A percentile compares a stretch with the other conserved stretches of the same genome.
Evolutionary conservation across 306 rosid species (phyloP).

Genomic region (Vigna unguiculata): DNA sequence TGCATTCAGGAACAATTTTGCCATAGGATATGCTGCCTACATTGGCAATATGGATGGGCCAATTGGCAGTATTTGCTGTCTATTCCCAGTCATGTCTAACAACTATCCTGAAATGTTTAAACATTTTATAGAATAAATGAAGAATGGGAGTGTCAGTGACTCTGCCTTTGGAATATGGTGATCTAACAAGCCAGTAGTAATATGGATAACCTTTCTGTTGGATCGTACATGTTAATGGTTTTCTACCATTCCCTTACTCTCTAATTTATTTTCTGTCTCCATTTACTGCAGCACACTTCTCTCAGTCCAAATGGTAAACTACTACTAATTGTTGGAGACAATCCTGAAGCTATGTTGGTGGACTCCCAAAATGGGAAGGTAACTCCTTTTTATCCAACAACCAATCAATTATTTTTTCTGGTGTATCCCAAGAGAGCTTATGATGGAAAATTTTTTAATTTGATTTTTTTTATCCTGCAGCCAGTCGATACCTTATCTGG

Average conservation of each 20-base stretch:
- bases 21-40: conserved; percentile 22
- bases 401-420: not conserved
- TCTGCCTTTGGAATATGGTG: conserved; percentile 1
- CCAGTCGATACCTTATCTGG: conserved; percentile 58
- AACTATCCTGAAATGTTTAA: not conserved
- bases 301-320: conserved; percentile 75
- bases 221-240: not conserved
- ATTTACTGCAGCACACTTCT: conserved; percentile 69
- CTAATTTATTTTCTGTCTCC: conserved; percentile 18
- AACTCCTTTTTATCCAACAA: conserved; percentile 19
- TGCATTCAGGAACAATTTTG: conserved; percentile 11
- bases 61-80: conserved; percentile 14
- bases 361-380: conserved; percentile 92
- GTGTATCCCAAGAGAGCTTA: conserved; percentile 19
- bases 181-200: conserved; percentile 5
- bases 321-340: conserved; percentile 77
- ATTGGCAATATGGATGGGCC: not conserved
- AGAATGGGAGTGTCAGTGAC: not conserved
- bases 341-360: conserved; percentile 76
- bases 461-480: conserved; percentile 49
- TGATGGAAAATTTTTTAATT: conserved; percentile 25
- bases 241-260: conserved; percentile 3
- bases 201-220: conserved; percentile 16
- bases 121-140: not conserved
- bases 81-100: conserved; percentile 4